phyloP scores from a whole-genome alignment of 352 stramenopile genomes.

The Labyrinthula sp. region DNA sequence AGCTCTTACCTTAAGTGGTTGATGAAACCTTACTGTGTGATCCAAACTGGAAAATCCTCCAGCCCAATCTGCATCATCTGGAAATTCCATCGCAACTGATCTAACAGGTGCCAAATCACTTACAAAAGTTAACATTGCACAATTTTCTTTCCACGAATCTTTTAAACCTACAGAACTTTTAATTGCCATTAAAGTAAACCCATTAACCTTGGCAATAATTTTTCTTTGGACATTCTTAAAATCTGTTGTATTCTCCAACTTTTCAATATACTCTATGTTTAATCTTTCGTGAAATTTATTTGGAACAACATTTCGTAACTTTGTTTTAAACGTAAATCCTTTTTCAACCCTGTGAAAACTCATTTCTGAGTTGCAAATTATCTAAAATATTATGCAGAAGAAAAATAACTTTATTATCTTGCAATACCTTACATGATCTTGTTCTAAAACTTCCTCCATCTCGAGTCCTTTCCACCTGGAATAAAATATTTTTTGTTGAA shows the following conservation, averaged over 20 bases:
- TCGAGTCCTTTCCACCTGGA: constrained; percentile 3
- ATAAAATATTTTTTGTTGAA: constrained; percentile 5
- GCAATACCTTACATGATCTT: not conserved
- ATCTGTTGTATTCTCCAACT: not conserved
- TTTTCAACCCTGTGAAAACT: constrained; percentile 2
- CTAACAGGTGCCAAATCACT: not conserved
- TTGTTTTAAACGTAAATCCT: constrained; percentile 2
- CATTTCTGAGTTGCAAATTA: constrained; percentile 4
- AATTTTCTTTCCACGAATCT: constrained; percentile 4
- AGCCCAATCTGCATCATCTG: too few species aligned
- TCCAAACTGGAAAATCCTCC: constrained; percentile 1
- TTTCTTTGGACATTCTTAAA: constrained; percentile 1
- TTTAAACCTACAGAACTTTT: not conserved
- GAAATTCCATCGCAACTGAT: not conserved
- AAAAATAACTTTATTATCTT: constrained; percentile 7
- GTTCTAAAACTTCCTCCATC: constrained; percentile 1
- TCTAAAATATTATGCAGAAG: too few species aligned
- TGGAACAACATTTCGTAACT: not conserved
- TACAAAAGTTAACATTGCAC: constrained; percentile 5
- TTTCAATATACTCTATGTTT: not conserved
- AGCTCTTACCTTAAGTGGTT: constrained; percentile 1
- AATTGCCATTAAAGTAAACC: too few species aligned
- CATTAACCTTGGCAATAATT: not conserved
- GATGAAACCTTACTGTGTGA: constrained; percentile 5
- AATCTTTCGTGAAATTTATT: not conserved